Conservation (phyloP, 768 basidiomycete species). For the Tylopilus sp. region DNA sequence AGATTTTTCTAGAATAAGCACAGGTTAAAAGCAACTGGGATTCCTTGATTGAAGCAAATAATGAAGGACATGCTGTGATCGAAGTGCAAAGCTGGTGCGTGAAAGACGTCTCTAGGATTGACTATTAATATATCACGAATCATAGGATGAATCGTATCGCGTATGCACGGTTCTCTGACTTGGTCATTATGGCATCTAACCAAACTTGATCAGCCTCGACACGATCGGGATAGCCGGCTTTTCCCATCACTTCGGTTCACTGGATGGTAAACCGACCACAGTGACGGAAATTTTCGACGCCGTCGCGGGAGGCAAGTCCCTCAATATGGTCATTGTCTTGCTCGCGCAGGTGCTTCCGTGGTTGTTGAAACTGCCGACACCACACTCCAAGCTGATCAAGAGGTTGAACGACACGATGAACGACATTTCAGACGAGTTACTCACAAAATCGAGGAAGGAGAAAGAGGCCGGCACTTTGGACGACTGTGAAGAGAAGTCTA, state of each 20-base stretch:
- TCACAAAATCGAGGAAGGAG: conserved; percentile 33
- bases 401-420: conserved; percentile 30
- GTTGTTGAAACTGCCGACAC: conserved; percentile 32
- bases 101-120: not conserved
- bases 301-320: conserved; percentile 10
- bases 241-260: conserved; percentile 42
- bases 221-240: conserved; percentile 45
- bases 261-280: conserved; percentile 33
- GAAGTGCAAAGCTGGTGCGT: conserved; percentile 48
- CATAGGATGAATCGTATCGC: conserved; percentile 34
- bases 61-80: conserved; percentile 34
- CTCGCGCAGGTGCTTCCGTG: conserved; percentile 31
- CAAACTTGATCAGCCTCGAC: conserved; percentile 34
- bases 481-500: conserved; percentile 33
- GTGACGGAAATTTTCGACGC: conserved; percentile 28
- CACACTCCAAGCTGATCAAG: conserved; percentile 19
- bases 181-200: not conserved
- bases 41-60: conserved; percentile 19
- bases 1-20: not conserved
- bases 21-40: conserved; percentile 35
- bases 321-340: conserved; percentile 14
- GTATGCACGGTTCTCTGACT: conserved; percentile 22
- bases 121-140: not conserved
- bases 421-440: conserved; percentile 32
- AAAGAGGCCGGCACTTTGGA: conserved; percentile 28